Evolutionary conservation across 2,329 filamentous ascomycete genomes (phyloP), one percentile per base, ranked within the genome.

Genomic region (Coleophoma cylindrospora): DNA sequence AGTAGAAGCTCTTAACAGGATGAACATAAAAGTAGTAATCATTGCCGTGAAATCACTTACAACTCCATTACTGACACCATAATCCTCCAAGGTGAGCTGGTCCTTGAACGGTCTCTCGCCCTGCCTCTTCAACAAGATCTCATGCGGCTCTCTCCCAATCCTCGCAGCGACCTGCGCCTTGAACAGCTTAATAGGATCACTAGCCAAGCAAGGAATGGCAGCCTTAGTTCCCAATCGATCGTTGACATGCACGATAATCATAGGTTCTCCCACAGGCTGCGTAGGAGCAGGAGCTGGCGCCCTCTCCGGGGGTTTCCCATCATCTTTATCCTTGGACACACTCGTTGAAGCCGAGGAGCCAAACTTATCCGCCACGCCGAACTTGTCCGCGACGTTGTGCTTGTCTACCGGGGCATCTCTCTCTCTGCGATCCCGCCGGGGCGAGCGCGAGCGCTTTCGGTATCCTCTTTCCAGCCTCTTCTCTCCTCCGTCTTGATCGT

Each of bases 171-270:
- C 91, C 76, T 95, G 86, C 43, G 91, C 85, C 72, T 96, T 96
- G 73, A 96, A 90, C 53, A 91, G 79, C 56, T 85, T 86, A 57
- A 96, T 85, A 8, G 84, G 85, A 70, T 97, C 92, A 3, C 83
- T 87, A 1, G 89, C 84, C 50, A 96, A 75, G 66, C 91, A 96
- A 0, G 92, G 92, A 56, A 97, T 94, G 47, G 89, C 87, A 14
- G 91, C 89, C 64, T 96, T 96, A n/a, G 92, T 96, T 12, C 92
- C 92, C 34, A 97, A 74, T n/a, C 92, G 81, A 69, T 97, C 92
- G 67, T 97, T 97, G 64, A 97, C 84, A 62, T 92, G 83, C 15
- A 97, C 91, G 47, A 95, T 81, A 58, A 97, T 96, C 87, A 96
- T 95, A 50, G 90, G 86, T 64, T 95, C 87, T 8, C 71, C 63